phyloP scores from a whole-genome alignment of 768 basidiomycete species.

The Suillus occidentalis region DNA sequence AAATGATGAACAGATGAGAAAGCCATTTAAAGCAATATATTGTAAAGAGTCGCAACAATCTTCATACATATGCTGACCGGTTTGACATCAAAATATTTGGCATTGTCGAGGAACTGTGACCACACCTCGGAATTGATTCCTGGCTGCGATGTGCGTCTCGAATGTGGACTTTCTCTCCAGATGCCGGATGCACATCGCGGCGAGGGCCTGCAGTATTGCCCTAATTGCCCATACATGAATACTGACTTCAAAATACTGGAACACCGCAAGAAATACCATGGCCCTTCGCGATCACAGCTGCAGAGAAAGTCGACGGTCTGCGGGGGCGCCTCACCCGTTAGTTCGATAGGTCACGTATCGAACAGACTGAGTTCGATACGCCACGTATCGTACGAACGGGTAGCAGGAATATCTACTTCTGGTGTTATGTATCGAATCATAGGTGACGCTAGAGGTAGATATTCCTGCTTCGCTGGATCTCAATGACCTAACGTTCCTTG shows the following conservation, averaged over 20 bases:
- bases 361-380: no score
- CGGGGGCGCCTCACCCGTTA: slow-evolving; percentile 9
- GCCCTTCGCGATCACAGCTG: not conserved
- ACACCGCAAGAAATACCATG: slow-evolving; percentile 22
- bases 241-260: slow-evolving; percentile 25
- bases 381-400: no score
- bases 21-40: not conserved
- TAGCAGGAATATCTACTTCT: no score
- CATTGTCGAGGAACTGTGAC: no score
- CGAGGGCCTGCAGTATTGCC: slow-evolving; percentile 17
- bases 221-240: slow-evolving; percentile 14
- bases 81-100: no score
- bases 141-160: no score
- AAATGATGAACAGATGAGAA: no score
- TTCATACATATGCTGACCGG: no score
- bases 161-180: no score
- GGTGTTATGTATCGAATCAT: no score
- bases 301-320: not conserved
- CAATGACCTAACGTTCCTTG: slow-evolving; percentile 1
- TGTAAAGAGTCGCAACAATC: not conserved
- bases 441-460: not conserved
- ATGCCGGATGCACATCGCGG: no score
- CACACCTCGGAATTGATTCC: not conserved
- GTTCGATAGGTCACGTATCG: not conserved
- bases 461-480: not conserved